These are phyloP conservation scores for Phytomonas francai DNA, from an alignment of 208 protist species.

Conservation along the genomic window DNA sequence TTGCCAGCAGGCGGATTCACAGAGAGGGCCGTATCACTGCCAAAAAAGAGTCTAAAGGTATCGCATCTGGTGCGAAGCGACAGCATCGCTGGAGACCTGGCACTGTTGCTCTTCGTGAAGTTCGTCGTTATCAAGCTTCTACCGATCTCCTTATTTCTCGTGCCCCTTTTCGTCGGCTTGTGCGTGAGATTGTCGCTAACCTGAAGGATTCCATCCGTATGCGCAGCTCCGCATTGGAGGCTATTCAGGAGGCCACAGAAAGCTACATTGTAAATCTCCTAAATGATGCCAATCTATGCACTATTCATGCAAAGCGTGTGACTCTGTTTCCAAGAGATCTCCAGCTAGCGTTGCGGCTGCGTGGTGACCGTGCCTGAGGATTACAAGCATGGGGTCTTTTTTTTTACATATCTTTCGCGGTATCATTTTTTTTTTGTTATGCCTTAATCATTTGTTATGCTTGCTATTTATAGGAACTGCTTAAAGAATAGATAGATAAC, in stretches of 20 bases:
- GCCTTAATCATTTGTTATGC: slow-evolving; percentile 10
- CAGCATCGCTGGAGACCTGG: slow-evolving; percentile 97
- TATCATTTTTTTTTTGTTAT: slow-evolving; percentile 5
- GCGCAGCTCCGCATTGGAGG: slow-evolving; percentile 56
- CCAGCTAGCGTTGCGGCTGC: slow-evolving; percentile 96
- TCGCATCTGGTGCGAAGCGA: slow-evolving; percentile 88
- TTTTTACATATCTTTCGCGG: slow-evolving; percentile 10
- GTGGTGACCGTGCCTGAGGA: slow-evolving; percentile 80
- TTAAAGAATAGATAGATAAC: neutral
- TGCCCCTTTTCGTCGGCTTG: slow-evolving; percentile 98
- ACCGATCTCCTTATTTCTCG: slow-evolving; percentile 98
- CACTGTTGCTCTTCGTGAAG: slow-evolving; percentile 98
- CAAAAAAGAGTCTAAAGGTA: slow-evolving; percentile 41
- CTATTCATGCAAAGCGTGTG: slow-evolving; percentile 98
- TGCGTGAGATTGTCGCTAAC: slow-evolving; percentile 97
- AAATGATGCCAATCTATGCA: slow-evolving; percentile 94
- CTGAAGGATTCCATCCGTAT: slow-evolving; percentile 87
- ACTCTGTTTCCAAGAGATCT: slow-evolving; percentile 99
- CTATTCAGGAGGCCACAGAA: slow-evolving; percentile 97
- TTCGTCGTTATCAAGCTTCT: slow-evolving; percentile 97
- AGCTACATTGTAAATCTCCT: slow-evolving; percentile 91
- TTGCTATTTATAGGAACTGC: neutral
- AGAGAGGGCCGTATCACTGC: slow-evolving; percentile 56
- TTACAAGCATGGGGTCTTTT: neutral
- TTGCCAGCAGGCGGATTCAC: slow-evolving; percentile 67